Conservation (phyloP, 2,329 filamentous ascomycete genomes). For the Trichoderma koningiopsis region DNA sequence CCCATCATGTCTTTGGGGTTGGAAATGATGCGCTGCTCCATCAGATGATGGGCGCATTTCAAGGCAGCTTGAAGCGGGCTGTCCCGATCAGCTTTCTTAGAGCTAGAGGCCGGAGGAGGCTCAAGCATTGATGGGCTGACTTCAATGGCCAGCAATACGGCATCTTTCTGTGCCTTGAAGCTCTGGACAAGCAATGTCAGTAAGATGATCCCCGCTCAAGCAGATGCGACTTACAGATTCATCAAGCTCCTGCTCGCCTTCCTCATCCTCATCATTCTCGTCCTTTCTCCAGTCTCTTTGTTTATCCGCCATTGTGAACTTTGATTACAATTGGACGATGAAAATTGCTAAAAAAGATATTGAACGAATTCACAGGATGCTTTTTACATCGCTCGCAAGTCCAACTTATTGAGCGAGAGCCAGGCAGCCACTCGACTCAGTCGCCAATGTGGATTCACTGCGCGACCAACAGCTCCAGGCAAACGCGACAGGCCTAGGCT, state of each 20-base stretch:
- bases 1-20: conserved; percentile 98
- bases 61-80: conserved; percentile 81
- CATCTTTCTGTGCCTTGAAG: conserved; percentile 93
- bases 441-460: conserved; percentile 23
- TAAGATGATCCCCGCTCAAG: neutral
- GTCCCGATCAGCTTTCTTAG: conserved; percentile 77
- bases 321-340: neutral
- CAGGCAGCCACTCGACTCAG: conserved; percentile 8
- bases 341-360: neutral
- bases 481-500: conserved; percentile 36
- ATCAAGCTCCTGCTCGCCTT: conserved; percentile 61
- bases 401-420: neutral
- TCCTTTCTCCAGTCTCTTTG: conserved; percentile 50
- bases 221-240: conserved; percentile 56
- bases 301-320: conserved; percentile 37
- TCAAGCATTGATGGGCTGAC: conserved; percentile 85
- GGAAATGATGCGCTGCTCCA: conserved; percentile 98
- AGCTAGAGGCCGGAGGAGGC: conserved; percentile 61
- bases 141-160: conserved; percentile 95
- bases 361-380: neutral
- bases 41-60: conserved; percentile 91
- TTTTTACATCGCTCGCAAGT: neutral
- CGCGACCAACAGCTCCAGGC: conserved; percentile 32
- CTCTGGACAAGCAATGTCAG: conserved; percentile 53
- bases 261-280: conserved; percentile 66